phyloP scores from a whole-genome alignment of 2,329 filamentous ascomycete species.

The Colletotrichum tabaci region DNA sequence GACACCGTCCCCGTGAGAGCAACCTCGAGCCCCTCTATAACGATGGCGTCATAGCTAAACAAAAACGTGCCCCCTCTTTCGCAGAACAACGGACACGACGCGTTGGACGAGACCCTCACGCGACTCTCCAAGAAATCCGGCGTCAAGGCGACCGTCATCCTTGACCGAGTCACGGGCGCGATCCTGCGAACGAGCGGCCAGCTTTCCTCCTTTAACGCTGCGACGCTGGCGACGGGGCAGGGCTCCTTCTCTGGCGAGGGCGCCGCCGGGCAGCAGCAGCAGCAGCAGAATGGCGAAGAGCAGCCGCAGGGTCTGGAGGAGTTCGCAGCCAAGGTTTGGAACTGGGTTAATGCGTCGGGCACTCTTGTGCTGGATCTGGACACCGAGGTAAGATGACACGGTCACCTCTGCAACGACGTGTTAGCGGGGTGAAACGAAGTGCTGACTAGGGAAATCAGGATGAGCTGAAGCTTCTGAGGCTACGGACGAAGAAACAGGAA shows the following conservation, averaged over 20 bases:
- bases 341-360: conserved; percentile 79
- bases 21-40: conserved; percentile 30
- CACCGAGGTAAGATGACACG: conserved; percentile 67
- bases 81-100: conserved; percentile 68
- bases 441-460: conserved; percentile 63
- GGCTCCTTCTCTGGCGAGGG: conserved; percentile 63
- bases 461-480: conserved; percentile 80
- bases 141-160: conserved; percentile 82
- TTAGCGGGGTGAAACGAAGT: neutral
- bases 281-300: conserved; percentile 57
- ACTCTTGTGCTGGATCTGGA: conserved; percentile 81
- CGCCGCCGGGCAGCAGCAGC: conserved; percentile 46
- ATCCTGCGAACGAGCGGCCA: conserved; percentile 84
- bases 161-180: conserved; percentile 79
- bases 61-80: conserved; percentile 23
- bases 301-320: conserved; percentile 73
- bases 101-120: conserved; percentile 75
- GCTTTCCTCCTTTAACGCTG: conserved; percentile 65
- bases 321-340: conserved; percentile 83
- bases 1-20: conserved; percentile 42
- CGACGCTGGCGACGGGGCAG: conserved; percentile 22
- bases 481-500: conserved; percentile 89
- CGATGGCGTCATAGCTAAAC: conserved; percentile 42
- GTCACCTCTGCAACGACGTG: neutral
- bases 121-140: conserved; percentile 83